Conservation (phyloP, 1,284 basidiomycete genomes). For the Leccinum subrobustum region DNA sequence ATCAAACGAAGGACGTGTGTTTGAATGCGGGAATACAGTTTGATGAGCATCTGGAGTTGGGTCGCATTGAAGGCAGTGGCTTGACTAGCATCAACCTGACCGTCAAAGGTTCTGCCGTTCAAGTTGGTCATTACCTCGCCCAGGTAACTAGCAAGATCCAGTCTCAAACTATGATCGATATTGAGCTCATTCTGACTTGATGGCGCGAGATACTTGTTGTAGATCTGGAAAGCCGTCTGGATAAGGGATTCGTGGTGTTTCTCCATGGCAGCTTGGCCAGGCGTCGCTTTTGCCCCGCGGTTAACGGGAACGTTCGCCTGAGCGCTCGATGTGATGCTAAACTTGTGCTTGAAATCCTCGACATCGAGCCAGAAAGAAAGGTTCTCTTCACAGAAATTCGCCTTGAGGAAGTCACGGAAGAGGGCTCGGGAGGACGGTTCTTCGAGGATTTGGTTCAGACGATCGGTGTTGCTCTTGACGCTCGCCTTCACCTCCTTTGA, state of each 20-base stretch:
- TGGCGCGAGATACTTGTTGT: conserved; percentile 93
- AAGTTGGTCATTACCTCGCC: conserved; percentile 79
- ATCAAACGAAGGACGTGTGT: conserved; percentile 95
- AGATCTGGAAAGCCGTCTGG: conserved; percentile 91
- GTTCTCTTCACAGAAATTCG: conserved; percentile 98
- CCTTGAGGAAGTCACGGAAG: conserved; percentile 92
- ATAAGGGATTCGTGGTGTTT: conserved; percentile 95
- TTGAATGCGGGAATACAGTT: conserved; percentile 94
- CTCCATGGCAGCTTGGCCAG: conserved; percentile 91
- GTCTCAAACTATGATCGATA: conserved; percentile 95
- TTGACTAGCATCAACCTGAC: conserved; percentile 77
- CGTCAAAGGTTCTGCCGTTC: conserved; percentile 76
- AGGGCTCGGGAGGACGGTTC: conserved; percentile 87
- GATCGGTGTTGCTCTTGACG: conserved; percentile 90
- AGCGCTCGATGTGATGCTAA: conserved; percentile 92
- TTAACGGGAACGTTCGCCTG: conserved; percentile 54
- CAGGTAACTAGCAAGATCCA: conserved; percentile 91
- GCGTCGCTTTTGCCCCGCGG: conserved; percentile 52
- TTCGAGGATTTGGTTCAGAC: conserved; percentile 90
- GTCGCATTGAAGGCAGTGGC: conserved; percentile 83
- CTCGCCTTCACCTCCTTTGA: conserved; percentile 51
- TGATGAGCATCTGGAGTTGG: conserved; percentile 92
- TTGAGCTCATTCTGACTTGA: conserved; percentile 95
- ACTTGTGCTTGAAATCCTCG: conserved; percentile 94
- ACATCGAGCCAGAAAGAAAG: conserved; percentile 97